These are phyloP conservation scores for Amanita phalloides DNA, from an alignment of 768 basidiomycete species.

Conservation along the genomic window DNA sequence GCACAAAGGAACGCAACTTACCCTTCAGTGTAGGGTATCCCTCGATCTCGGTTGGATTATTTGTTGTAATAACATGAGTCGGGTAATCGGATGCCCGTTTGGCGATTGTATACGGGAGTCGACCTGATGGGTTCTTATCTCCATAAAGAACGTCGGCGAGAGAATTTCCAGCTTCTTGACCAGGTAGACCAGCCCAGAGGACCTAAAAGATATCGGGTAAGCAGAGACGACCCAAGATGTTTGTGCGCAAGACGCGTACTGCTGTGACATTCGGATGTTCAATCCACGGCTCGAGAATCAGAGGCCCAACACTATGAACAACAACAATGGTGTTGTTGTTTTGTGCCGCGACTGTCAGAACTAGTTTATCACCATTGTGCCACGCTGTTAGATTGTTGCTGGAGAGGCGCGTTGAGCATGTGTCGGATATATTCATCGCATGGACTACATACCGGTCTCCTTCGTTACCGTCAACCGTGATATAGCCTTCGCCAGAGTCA, in stretches of 20 bases:
- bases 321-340: constrained; percentile 69
- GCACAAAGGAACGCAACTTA: constrained; percentile 11
- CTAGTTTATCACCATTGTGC: constrained; percentile 61
- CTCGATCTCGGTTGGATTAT: constrained; percentile 25
- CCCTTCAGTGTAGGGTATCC: constrained; percentile 52
- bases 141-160: constrained; percentile 66
- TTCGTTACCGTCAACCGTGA: constrained; percentile 69
- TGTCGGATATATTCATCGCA: neutral
- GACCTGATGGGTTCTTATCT: constrained; percentile 54
- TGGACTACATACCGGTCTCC: constrained; percentile 46
- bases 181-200: constrained; percentile 59
- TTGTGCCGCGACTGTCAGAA: constrained; percentile 53
- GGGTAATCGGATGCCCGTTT: constrained; percentile 47
- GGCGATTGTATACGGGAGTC: constrained; percentile 69
- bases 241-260: constrained; percentile 25
- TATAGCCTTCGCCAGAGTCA: constrained; percentile 79
- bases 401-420: neutral
- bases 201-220: constrained; percentile 19
- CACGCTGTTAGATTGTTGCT: constrained; percentile 66
- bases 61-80: constrained; percentile 33
- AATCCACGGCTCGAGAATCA: constrained; percentile 58
- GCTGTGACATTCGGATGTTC: constrained; percentile 66
- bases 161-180: constrained; percentile 60
- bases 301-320: constrained; percentile 50
- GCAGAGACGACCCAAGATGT: constrained; percentile 5